Base-by-base conservation (phyloP, 2,329 filamentous ascomycete genomes). In the Penicillium concentricum region DNA sequence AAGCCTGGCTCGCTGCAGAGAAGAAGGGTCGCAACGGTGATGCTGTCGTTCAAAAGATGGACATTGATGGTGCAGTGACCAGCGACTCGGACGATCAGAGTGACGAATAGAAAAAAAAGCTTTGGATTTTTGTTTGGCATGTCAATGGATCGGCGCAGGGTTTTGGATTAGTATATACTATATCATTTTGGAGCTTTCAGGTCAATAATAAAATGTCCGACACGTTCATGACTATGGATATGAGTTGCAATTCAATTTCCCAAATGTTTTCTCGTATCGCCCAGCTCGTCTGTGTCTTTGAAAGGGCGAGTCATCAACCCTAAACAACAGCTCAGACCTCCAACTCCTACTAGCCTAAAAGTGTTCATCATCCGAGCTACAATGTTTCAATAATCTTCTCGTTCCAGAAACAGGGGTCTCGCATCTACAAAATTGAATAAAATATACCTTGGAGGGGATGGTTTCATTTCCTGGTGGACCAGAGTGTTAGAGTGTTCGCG, bases 1-100 rank as follows among this genome's bases (percentile, higher is more conserved):
- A 78, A 62, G 74, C 74, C 22, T 79, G 76, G 72, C 75, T 79
- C 60, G 71, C 74, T 22, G 76, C 75, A 4, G 76, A 78, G 59
- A 79, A 74, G 59, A 74, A 71, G 55, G 76, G 76, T 26, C 67
- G 67, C 54, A 77, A 76, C 61, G 74, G 75, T 1, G 75, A 78
- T 63, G 64, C 64, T 6, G 66, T 65, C n/a, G 63, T 78, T 44
- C 69, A 70, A 38, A 67, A 70, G 56, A 74, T 77, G 70, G 75
- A 76, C 45, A 58, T 67, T 32, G 72, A 75, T 43, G 64, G 59
- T 9, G 63, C 56, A 35, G 55, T 71, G 54, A 71, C 69, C n/a
- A 72, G 72, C 47, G 70, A 71, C 41, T 66, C 66, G 7, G 72
- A 75, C 63, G 72, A 74, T 54, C 69, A 70, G 54, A 71, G 68